phyloP scores from a whole-genome alignment of 768 basidiomycete species.

The Rhizopogon vesiculosus region DNA sequence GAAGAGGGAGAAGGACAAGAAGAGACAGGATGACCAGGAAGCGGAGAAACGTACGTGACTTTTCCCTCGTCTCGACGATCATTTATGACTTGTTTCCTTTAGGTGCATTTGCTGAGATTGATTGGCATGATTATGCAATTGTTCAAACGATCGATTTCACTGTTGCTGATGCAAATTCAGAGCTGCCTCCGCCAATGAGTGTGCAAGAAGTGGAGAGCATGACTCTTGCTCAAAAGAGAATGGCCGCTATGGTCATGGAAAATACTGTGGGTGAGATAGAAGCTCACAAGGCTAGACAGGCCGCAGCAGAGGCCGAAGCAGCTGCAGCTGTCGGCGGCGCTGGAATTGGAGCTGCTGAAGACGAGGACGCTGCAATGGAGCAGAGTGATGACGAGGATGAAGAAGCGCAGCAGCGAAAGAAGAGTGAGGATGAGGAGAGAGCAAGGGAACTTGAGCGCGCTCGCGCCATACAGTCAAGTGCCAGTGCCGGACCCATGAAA shows the following conservation, averaged over 20 bases:
- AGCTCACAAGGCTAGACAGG: constrained; percentile 74
- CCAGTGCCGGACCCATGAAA: constrained; percentile 82
- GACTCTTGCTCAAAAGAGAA: constrained; percentile 95
- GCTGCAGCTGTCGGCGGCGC: constrained; percentile 71
- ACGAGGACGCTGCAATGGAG: constrained; percentile 66
- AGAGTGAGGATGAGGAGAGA: constrained; percentile 66
- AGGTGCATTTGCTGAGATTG: constrained; percentile 96
- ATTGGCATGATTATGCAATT: constrained; percentile 99
- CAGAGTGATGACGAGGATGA: constrained; percentile 84
- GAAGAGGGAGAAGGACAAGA: constrained; percentile 81
- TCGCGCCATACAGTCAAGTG: constrained; percentile 74
- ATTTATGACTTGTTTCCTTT: constrained; percentile 5
- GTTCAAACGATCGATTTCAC: constrained; percentile 99
- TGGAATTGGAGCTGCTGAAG: constrained; percentile 41
- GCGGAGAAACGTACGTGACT: constrained; percentile 75
- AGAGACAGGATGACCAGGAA: constrained; percentile 85
- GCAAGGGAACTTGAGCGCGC: constrained; percentile 71
- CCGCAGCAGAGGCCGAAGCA: constrained; percentile 81
- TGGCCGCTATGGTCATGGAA: constrained; percentile 99
- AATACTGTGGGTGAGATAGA: constrained; percentile 85
- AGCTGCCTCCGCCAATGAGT: constrained; percentile 95
- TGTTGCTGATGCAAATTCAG: constrained; percentile 81
- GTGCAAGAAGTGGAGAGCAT: constrained; percentile 93
- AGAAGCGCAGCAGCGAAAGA: constrained; percentile 51
- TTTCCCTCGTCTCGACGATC: not conserved